A percentile compares a stretch with the other conserved stretches of the same genome.
These are phyloP conservation scores for Boletus pseudopeckii DNA, from an alignment of 768 basidiomycete genomes.

Conservation along the genomic window DNA sequence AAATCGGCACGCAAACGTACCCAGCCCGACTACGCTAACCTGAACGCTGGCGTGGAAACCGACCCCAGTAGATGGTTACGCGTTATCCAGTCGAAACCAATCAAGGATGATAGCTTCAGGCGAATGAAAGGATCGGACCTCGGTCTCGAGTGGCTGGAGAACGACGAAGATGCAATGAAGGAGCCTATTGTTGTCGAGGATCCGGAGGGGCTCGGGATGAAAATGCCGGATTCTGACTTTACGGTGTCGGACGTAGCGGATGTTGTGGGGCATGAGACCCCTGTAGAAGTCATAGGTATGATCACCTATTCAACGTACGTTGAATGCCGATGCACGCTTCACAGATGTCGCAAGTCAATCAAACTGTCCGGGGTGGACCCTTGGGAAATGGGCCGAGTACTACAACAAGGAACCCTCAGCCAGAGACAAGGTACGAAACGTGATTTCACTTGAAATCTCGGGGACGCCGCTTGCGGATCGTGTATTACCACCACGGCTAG, in stretches of 20 bases:
- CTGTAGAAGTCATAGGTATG: conserved; percentile 90
- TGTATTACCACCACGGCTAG: conserved; percentile 79
- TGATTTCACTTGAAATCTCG: conserved; percentile 93
- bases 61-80: conserved; percentile 63
- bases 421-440: conserved; percentile 88
- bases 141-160: conserved; percentile 71
- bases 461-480: conserved; percentile 76
- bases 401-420: conserved; percentile 62
- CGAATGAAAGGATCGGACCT: conserved; percentile 65
- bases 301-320: conserved; percentile 2
- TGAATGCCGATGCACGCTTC: background rate
- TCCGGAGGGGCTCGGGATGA: conserved; percentile 84
- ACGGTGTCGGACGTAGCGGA: conserved; percentile 80
- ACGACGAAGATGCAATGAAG: conserved; percentile 66
- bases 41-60: conserved; percentile 61
- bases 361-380: conserved; percentile 80
- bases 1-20: conserved; percentile 77
- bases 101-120: conserved; percentile 61
- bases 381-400: conserved; percentile 90
- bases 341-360: conserved; percentile 88
- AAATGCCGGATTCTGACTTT: conserved; percentile 71
- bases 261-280: conserved; percentile 70
- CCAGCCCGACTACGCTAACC: conserved; percentile 74
- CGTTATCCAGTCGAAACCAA: conserved; percentile 64
- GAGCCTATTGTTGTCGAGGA: conserved; percentile 81